phyloP scores from a whole-genome alignment of 148 eudicot species.

The Hydrangea macrophylla region DNA sequence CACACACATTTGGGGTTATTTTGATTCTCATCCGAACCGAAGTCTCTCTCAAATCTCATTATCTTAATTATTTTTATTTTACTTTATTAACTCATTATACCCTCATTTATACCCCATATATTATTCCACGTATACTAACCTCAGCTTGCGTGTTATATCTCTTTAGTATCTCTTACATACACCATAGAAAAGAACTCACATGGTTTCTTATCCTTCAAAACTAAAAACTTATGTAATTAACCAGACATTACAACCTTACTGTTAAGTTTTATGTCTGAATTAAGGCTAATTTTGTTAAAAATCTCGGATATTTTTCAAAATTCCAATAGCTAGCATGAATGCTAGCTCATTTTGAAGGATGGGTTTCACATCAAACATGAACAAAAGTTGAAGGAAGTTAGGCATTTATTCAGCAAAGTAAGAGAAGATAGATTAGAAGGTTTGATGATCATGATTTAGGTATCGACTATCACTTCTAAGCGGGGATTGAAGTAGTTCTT shows the following conservation, averaged over 20 bases:
- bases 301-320: no score
- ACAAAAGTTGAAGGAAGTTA: constrained; percentile 2
- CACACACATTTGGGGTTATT: no score
- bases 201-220: neutral
- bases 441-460: constrained; percentile 23
- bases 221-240: neutral
- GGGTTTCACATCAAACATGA: neutral
- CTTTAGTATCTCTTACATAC: no score
- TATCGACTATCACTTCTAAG: constrained; percentile 33
- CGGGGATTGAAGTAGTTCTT: constrained; percentile 28
- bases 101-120: no score
- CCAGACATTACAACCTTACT: neutral
- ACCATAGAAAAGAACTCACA: no score
- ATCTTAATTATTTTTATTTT: no score
- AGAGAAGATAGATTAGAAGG: constrained; percentile 10
- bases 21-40: no score
- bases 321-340: neutral
- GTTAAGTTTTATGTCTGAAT: neutral
- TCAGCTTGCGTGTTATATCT: no score
- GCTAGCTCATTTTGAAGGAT: neutral
- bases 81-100: no score
- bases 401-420: neutral
- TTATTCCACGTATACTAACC: no score
- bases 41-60: no score
- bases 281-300: neutral